Evolutionary conservation across 176 grass and related monocot genomes (phyloP), one percentile per base, ranked within the genome.

Genomic region (Tuctoria greenei): DNA sequence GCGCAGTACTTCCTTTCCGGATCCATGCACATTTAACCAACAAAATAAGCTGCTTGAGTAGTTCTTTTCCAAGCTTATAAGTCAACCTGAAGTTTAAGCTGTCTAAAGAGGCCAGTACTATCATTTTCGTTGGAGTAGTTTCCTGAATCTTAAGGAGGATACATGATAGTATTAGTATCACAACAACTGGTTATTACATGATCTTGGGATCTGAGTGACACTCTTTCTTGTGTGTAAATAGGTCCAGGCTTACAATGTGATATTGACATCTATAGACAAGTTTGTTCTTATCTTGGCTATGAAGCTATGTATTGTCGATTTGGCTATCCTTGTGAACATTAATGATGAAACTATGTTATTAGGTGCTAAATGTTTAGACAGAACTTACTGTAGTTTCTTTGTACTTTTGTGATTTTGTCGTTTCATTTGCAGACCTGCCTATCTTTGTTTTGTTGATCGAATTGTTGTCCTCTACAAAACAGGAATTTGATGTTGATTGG

Each of bases 401-500:
- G 37, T 46, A 58, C 12, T 79, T 73, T 0, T 57, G 23, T 73
- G 23, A 6, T 66, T 74, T 61, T 62, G 34, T 50, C 45, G 10
- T 87, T 82, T 73, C 58, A 10, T 35, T 13, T 58, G 24, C 8
- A 2, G n/a, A 50, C 50, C 49, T 66, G 31, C 35, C 20, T 73
- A 73, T 61, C 8, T 66, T 40, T 72, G 12, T 64, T 61, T 73
- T 58, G 13, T 26, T 88, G 56, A 84, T 77, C 13, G 68, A 27
- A 75, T 60, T 45, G 2, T 38, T 88, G 35, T 85, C 83, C 24
- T 85, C 27, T 79, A 69, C 21, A 36, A 0, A 66, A 71, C 59
- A 97, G 95, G 95, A 97, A 25, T 87, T 93, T 50, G 93, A 90
- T 88, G 78, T 72, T 84, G 95, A 93, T 81, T 97, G 95, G 95